phyloP scores from a whole-genome alignment of 83 land plant species.

The Larix sibirica region DNA sequence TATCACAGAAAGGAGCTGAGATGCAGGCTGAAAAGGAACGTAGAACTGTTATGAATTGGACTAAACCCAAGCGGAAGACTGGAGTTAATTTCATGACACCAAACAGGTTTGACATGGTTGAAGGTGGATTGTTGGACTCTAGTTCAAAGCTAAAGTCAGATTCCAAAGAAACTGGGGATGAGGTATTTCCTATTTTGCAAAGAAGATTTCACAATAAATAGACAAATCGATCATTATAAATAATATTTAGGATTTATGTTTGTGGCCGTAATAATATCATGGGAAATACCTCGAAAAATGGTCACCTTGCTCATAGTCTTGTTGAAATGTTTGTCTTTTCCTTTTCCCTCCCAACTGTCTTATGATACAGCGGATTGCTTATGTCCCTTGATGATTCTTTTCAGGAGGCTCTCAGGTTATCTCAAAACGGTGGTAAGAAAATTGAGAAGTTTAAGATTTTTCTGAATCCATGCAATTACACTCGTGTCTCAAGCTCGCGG shows the following conservation, averaged over 20 bases:
- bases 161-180: not conserved
- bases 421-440: constrained; percentile 5
- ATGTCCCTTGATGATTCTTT: not conserved
- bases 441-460: not conserved
- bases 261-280: not conserved
- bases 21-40: constrained; percentile 75
- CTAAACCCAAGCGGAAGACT: constrained; percentile 39
- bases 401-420: not conserved
- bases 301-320: not conserved
- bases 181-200: constrained; percentile 1
- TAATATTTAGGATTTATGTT: too few species aligned
- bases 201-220: not conserved
- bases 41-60: constrained; percentile 45
- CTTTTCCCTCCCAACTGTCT: too few species aligned
- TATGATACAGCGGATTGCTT: not conserved
- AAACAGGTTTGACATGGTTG: not conserved
- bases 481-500: not conserved
- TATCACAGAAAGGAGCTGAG: constrained; percentile 82
- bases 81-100: not conserved
- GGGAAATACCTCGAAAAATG: not conserved
- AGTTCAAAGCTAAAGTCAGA: too few species aligned
- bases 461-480: not conserved
- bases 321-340: not conserved
- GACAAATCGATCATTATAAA: not conserved
- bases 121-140: not conserved